Evolutionary conservation across 1,139 yeast genomes (phyloP).

Genomic region (Zygosaccharomyces sapae): DNA sequence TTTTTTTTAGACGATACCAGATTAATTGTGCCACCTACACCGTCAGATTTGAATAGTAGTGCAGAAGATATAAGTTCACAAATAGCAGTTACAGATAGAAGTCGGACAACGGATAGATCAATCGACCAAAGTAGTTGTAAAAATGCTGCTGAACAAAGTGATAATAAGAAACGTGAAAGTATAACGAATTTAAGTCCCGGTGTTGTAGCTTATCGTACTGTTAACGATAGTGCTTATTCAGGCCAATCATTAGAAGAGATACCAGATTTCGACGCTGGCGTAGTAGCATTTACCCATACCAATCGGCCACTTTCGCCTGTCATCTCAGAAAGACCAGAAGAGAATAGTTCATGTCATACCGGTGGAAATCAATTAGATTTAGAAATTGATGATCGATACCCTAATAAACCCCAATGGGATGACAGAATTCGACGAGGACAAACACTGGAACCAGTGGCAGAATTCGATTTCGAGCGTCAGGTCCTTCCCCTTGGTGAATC

Average conservation of each 20-base stretch:
- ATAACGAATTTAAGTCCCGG: background rate
- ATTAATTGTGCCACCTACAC: conserved; percentile 1
- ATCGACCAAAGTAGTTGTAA: background rate
- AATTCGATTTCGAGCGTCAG: background rate
- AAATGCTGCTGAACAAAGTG: background rate
- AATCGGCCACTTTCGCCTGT: background rate
- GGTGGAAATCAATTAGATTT: background rate
- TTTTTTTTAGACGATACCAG: conserved; percentile 4
- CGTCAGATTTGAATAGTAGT: conserved; percentile 3
- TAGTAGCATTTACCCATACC: background rate
- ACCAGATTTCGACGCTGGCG: background rate
- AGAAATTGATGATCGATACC: background rate
- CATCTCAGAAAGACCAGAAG: background rate
- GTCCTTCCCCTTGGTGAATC: no score
- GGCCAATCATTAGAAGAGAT: conserved; percentile 1
- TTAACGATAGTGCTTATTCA: conserved; percentile 2
- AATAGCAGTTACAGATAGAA: background rate
- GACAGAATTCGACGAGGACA: background rate
- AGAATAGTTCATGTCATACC: background rate
- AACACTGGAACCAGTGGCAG: background rate
- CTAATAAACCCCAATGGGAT: background rate
- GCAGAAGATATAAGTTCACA: background rate
- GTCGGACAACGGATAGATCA: background rate
- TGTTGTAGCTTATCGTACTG: background rate
- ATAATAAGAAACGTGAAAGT: background rate